Evolutionary conservation across 2,329 filamentous ascomycete species (phyloP), one percentile per base, ranked within the genome.

Genomic region (Colletotrichum melonis): DNA sequence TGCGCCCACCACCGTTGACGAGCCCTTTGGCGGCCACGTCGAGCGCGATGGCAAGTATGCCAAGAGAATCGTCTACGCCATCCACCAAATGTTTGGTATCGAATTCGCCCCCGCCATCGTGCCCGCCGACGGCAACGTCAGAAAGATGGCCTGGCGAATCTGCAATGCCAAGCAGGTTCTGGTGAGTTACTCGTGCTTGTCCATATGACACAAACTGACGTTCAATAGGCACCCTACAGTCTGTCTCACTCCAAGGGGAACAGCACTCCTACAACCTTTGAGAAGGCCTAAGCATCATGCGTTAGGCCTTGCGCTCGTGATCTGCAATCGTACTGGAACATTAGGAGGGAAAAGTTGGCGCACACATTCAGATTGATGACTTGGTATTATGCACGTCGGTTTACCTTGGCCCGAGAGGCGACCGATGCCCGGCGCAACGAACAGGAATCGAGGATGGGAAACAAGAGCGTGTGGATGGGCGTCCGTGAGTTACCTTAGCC

Each of bases 31-130:
- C 0, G 91, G 91, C 60, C 87, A 95, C 54, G 93, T 98, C 1
- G 95, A 98, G 79, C 88, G 95, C 28, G 94, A 98, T 76, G 91
- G 92, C 75, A 98, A 97, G 82, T 98, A 95, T 78, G 93, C 96
- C 1, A 94, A 92, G 82, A 87, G 97, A 55, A 93, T 98, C 12
- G 95, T 98, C 0, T 98, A 97, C 82, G 97, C 95, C 5, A 94
- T 99, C 32, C 93, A 94, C 75, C 94, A 97, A 81, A 98, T 98
- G 95, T 97, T 99, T 81, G 97, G 95, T 64, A 94, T 99, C 73
- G 97, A 99, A 81, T 95, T 99, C 80, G 94, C 97, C 1, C 93
- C 95, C 0, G 94, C 95, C 57, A 96, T 98, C 1, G 97, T 99
- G 38, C 91, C 94, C 65, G 95, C 95, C 0, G 97, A 99, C 84